Conservation (phyloP, 495 filamentous ascomycete genomes). For the Evernia prunastri region DNA sequence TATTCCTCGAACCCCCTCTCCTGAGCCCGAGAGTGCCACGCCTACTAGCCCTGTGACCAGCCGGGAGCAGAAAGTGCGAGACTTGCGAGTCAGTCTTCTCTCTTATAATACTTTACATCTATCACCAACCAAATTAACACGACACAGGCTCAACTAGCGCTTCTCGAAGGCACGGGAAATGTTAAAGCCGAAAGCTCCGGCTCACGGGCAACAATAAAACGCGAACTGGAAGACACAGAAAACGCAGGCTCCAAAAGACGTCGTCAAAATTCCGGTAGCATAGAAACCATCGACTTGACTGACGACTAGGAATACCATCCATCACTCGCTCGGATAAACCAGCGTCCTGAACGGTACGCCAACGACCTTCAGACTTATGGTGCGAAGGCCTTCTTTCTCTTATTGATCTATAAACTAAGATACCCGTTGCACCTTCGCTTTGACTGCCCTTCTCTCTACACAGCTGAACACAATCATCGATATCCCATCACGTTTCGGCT, state of each 20-base stretch:
- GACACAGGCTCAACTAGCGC: slow-evolving; percentile 17
- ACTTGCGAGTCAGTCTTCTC: slow-evolving; percentile 3
- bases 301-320: slow-evolving; percentile 14
- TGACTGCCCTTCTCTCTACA: background rate
- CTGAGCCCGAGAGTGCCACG: background rate
- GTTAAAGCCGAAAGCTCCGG: slow-evolving; percentile 12
- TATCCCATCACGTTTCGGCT: background rate
- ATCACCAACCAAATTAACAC: background rate
- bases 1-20: slow-evolving; percentile 25
- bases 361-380: background rate
- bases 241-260: slow-evolving; percentile 12
- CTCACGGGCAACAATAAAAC: slow-evolving; percentile 18
- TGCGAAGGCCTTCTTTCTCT: background rate
- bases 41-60: background rate
- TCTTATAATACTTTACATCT: too few species aligned
- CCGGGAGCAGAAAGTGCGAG: slow-evolving; percentile 12
- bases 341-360: background rate
- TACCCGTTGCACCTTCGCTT: background rate
- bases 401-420: background rate
- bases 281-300: slow-evolving; percentile 23
- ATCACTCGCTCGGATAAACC: background rate
- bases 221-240: slow-evolving; percentile 21
- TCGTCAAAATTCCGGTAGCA: background rate
- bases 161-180: slow-evolving; percentile 14
- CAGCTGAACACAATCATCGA: background rate